Conservation (phyloP, 495 filamentous ascomycete genomes). For the Talaromyces adpressus region DNA sequence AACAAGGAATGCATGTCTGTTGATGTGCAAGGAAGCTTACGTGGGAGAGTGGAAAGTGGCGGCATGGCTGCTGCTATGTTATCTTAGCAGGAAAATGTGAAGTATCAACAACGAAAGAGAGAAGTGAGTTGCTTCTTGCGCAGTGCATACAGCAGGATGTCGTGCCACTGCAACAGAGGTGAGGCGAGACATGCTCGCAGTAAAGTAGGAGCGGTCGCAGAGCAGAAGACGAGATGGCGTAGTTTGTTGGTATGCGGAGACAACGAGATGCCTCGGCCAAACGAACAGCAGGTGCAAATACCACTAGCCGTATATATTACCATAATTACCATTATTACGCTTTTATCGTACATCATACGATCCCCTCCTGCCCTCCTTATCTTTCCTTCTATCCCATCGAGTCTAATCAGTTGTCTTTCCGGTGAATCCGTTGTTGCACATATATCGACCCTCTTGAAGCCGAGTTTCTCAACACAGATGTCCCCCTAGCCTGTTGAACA, state of each 20-base stretch:
- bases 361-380: not conserved
- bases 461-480: no score
- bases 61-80: constrained; percentile 5
- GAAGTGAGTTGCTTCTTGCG: not conserved
- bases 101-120: not conserved
- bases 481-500: no score
- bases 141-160: not conserved
- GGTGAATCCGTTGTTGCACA: not conserved
- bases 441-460: no score
- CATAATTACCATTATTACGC: not conserved
- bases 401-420: not conserved
- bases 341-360: not conserved
- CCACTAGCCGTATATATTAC: not conserved
- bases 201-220: not conserved
- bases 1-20: not conserved
- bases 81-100: not conserved
- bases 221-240: not conserved
- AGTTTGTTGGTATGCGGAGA: not conserved
- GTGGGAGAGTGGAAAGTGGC: constrained; percentile 11
- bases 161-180: not conserved
- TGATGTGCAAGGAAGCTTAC: constrained; percentile 9
- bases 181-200: not conserved
- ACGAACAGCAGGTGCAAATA: not conserved
- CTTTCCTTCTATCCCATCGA: not conserved
- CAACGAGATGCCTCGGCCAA: not conserved